Percentiles rank a stretch among this genome's conserved stretches.
phyloP scores from a whole-genome alignment of 768 basidiomycete genomes.

The Royoungia palumana region DNA sequence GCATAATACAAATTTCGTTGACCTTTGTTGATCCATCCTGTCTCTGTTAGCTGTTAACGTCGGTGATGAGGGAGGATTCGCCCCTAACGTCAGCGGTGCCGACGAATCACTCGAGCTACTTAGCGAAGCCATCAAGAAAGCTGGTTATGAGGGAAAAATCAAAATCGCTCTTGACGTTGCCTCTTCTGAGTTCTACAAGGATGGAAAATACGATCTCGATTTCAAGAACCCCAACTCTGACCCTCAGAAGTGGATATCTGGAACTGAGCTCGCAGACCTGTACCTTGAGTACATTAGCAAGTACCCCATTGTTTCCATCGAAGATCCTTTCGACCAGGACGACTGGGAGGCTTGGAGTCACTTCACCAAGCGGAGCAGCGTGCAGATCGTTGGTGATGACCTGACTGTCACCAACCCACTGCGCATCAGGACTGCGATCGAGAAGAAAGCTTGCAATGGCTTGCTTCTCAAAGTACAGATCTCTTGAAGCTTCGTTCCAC shows the following conservation, averaged over 20 bases:
- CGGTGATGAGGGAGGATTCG: conserved; percentile 99
- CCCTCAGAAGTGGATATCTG: conserved; percentile 92
- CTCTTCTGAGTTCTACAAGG: conserved; percentile 99
- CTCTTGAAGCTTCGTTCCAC: neutral
- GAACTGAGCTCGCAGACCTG: conserved; percentile 86
- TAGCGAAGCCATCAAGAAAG: conserved; percentile 93
- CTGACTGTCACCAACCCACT: conserved; percentile 96
- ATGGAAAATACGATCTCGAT: conserved; percentile 98
- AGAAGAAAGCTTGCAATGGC: conserved; percentile 99
- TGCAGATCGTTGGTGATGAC: conserved; percentile 96
- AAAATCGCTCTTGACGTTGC: conserved; percentile 98
- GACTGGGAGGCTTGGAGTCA: conserved; percentile 98
- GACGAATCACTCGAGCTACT: conserved; percentile 97
- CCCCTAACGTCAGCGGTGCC: conserved; percentile 95
- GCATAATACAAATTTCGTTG: neutral
- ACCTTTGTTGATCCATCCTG: neutral
- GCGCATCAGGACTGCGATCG: conserved; percentile 97
- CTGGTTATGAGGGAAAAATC: conserved; percentile 97
- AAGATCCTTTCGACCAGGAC: conserved; percentile 99
- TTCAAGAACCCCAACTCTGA: conserved; percentile 99
- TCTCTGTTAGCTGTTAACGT: conserved; percentile 82
- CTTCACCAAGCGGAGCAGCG: conserved; percentile 74
- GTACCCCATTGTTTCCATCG: conserved; percentile 94
- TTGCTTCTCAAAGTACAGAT: conserved; percentile 81
- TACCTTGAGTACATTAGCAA: conserved; percentile 85